phyloP scores from a whole-genome alignment of 257 asterid genomes.

The Fraxinus anomala region DNA sequence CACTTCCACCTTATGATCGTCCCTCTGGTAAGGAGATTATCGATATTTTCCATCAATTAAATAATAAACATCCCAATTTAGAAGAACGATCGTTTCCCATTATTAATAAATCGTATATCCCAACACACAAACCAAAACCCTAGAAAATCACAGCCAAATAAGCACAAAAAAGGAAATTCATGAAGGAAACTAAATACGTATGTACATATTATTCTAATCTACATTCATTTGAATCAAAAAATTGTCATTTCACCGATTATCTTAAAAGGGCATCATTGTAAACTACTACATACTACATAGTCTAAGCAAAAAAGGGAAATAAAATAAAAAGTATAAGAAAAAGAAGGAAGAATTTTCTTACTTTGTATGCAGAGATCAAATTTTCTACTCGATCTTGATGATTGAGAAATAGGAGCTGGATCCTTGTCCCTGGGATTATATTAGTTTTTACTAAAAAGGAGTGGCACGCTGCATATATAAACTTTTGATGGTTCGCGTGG shows the following conservation, averaged over 20 bases:
- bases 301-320: background rate
- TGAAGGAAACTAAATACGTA: background rate
- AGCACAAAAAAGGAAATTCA: background rate
- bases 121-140: constrained; percentile 7
- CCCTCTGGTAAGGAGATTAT: background rate
- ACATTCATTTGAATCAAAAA: background rate
- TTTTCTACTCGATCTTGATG: background rate
- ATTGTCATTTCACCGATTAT: background rate
- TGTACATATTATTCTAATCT: background rate
- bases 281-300: background rate
- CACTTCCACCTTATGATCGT: background rate
- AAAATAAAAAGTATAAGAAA: background rate
- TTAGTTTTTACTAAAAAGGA: background rate
- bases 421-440: background rate
- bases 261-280: background rate
- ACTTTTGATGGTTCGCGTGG: background rate
- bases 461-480: background rate
- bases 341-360: background rate
- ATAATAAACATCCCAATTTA: constrained; percentile 4
- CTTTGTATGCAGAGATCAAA: background rate
- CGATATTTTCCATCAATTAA: background rate
- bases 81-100: background rate
- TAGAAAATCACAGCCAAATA: constrained; percentile 6
- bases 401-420: background rate
- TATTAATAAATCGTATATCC: background rate